Evolutionary conservation across 176 grass and related monocot genomes (phyloP).

Genomic region (Oryza glaberrima): DNA sequence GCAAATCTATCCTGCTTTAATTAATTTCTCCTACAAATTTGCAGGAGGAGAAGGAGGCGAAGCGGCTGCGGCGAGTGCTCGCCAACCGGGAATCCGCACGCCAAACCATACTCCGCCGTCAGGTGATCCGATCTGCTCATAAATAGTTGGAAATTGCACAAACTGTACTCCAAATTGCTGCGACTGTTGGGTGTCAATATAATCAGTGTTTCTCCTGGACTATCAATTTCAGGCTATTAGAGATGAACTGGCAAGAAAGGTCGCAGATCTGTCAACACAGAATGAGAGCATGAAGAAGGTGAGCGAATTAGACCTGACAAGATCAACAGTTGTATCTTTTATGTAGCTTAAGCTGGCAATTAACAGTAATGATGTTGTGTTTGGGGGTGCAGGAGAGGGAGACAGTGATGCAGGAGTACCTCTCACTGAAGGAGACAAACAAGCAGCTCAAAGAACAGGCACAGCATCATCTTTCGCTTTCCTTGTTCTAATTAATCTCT

Average conservation of each 20-base stretch:
- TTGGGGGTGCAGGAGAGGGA: slow-evolving; percentile 56
- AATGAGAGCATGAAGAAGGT: slow-evolving; percentile 75
- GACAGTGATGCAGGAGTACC: slow-evolving; percentile 50
- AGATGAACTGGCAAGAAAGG: slow-evolving; percentile 63
- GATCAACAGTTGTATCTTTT: not conserved
- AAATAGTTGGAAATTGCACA: not conserved
- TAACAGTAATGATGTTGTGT: not conserved
- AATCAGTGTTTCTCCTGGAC: too few species aligned
- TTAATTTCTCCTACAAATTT: too few species aligned
- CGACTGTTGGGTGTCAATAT: too few species aligned
- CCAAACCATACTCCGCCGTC: slow-evolving; percentile 68
- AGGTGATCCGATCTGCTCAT: slow-evolving; percentile 40
- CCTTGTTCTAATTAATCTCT: slow-evolving; percentile 32
- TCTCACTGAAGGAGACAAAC: slow-evolving; percentile 68
- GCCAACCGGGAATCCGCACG: slow-evolving; percentile 81
- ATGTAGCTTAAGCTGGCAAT: not conserved
- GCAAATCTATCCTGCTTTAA: not conserved
- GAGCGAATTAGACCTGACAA: not conserved
- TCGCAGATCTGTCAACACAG: slow-evolving; percentile 52
- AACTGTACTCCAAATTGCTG: not conserved
- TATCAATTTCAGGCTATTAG: slow-evolving; percentile 46
- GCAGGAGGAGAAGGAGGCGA: slow-evolving; percentile 70
- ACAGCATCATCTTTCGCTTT: slow-evolving; percentile 16
- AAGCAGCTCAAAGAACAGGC: slow-evolving; percentile 61
- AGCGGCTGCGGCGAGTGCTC: slow-evolving; percentile 69